Base-by-base conservation (phyloP, 2,329 filamentous ascomycete genomes). In the Colletotrichum lindemuthianum region DNA sequence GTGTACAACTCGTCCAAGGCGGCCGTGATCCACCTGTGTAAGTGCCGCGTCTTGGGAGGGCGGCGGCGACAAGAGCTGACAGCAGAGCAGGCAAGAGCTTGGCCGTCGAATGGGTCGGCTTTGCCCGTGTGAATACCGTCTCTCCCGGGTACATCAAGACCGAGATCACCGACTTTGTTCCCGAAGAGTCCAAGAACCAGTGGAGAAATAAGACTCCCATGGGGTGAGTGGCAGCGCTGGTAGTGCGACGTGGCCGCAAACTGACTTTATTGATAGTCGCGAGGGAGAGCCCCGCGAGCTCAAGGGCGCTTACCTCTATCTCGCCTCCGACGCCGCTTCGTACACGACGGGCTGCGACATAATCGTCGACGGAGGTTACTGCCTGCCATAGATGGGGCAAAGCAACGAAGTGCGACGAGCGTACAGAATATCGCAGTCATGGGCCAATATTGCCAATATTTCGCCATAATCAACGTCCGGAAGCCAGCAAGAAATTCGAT, bases 121-220 rank as follows among this genome's bases (percentile, higher is more conserved):
- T 92, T 72, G 91, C 90, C 6, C 84, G 91, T 44, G 87, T 85
- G 69, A 94, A 94, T 75, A 87, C 85, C 12, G 80, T 94, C 41
- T 92, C 88, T 2, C 91, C 91, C 0, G 90, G 92, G 16, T 93
- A 92, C 74, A 92, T 93, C 69, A 84, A 85, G 59, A 93, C 90
- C 0, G 90, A 92, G 67, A 89, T 94, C 69, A 87, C 87, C 11
- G 79, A 82, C 69, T 92, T 92, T 72, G 83, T 88, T 9, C 80
- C 86, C 0, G 72, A 81, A 8, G 90, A 92, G 70, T 89, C 86
- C 4, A 92, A 92, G 83, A 82, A 85, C 48, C 82, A 91, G 63
- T 94, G 92, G 90, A 88, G 87, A 74, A 87, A 88, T 72, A 94
- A 91, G 84, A 94, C 90, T 44, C 91, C 91, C 9, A 91, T 96